Percentiles rank a stretch among this genome's conserved stretches.
Conservation (phyloP, 2,329 filamentous ascomycete species). For the Colletotrichum eremochloae region DNA sequence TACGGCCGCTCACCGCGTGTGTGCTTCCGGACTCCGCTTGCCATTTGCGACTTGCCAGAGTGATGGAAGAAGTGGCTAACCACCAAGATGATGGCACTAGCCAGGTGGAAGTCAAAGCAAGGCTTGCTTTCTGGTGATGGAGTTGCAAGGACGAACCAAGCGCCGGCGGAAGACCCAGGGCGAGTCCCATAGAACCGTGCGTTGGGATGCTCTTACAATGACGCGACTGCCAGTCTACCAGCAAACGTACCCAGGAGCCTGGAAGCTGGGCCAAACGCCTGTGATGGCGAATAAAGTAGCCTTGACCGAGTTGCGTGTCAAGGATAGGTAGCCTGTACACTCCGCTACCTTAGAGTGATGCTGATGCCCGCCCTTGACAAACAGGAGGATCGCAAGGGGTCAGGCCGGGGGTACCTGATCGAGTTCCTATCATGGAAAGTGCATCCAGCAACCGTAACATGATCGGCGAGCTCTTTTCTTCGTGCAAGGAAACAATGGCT, state of each 20-base stretch:
- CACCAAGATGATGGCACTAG: conserved; percentile 16
- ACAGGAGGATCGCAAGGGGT: conserved; percentile 24
- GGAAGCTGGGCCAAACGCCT: conserved; percentile 20
- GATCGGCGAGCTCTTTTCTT: conserved; percentile 28
- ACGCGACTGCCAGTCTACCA: conserved; percentile 15
- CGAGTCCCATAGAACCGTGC: conserved; percentile 25
- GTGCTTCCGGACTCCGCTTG: conserved; percentile 26
- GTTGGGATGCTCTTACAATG: conserved; percentile 15
- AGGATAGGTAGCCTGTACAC: neutral
- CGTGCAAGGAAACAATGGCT: conserved; percentile 6
- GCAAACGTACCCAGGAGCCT: conserved; percentile 18
- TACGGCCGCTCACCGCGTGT: conserved; percentile 21
- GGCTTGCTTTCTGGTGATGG: conserved; percentile 21
- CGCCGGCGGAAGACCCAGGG: conserved; percentile 19
- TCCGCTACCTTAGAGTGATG: neutral
- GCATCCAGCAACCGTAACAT: conserved; percentile 20
- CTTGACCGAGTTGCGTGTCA: conserved; percentile 3
- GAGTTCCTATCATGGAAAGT: conserved; percentile 38
- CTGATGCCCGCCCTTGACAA: conserved; percentile 5
- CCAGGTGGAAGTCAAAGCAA: conserved; percentile 17
- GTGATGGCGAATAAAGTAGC: neutral
- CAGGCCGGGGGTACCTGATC: conserved; percentile 21
- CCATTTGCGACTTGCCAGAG: neutral
- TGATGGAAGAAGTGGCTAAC: conserved; percentile 4
- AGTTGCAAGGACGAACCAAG: conserved; percentile 26